Percentiles rank a stretch among this genome's conserved stretches.
Conservation (phyloP, 106 monocot genomes). For the Platanthera zijinensis region DNA sequence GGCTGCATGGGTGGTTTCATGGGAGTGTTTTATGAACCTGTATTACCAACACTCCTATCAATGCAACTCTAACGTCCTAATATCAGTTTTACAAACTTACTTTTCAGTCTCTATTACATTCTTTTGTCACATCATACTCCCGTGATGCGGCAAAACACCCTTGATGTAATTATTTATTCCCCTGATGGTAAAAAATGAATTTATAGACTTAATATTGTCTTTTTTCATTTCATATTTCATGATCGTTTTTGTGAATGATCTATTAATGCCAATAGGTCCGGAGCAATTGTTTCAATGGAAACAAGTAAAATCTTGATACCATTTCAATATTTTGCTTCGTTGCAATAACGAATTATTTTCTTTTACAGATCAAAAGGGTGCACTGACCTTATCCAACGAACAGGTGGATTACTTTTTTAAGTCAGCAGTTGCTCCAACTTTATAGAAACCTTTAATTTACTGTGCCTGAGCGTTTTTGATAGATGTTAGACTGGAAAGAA, state of each 20-base stretch:
- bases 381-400: slow-evolving; percentile 22
- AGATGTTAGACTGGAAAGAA: slow-evolving; percentile 68
- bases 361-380: slow-evolving; percentile 33
- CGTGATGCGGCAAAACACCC: not conserved
- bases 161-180: not conserved
- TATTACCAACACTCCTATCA: too few species aligned
- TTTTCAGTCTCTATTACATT: too few species aligned
- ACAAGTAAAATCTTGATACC: not conserved
- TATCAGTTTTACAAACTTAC: too few species aligned
- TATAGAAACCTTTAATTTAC: not conserved
- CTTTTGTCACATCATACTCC: too few species aligned
- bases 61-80: too few species aligned
- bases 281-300: not conserved
- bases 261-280: not conserved
- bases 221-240: not conserved
- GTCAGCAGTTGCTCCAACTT: not conserved
- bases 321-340: not conserved
- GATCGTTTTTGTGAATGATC: not conserved
- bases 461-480: not conserved
- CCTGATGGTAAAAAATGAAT: not conserved
- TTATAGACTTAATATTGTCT: not conserved
- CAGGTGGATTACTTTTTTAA: slow-evolving; percentile 24
- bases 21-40: too few species aligned
- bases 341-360: not conserved
- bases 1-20: too few species aligned